Conservation (phyloP, 495 filamentous ascomycete genomes). For the Neurospora cerealis region DNA sequence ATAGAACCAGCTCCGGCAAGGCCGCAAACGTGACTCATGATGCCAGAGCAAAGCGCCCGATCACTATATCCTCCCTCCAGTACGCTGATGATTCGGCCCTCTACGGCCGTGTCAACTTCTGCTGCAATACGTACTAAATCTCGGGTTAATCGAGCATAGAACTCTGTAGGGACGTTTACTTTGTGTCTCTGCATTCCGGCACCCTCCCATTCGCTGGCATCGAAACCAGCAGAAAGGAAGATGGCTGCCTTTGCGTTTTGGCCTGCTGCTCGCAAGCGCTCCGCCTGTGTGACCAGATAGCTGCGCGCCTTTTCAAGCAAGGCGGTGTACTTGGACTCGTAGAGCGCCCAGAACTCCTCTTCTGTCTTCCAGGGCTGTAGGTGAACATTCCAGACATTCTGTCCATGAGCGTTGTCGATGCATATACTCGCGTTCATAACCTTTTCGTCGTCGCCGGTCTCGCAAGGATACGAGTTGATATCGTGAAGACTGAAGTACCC, state of each 20-base stretch:
- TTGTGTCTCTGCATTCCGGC: constrained; percentile 86
- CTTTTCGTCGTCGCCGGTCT: constrained; percentile 79
- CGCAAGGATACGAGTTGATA: constrained; percentile 95
- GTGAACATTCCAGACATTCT: constrained; percentile 95
- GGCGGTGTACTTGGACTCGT: constrained; percentile 61
- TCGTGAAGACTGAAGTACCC: constrained; percentile 96
- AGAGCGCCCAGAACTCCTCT: constrained; percentile 79
- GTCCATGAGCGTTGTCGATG: constrained; percentile 82
- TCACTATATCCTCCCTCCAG: constrained; percentile 95
- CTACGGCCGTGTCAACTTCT: constrained; percentile 65
- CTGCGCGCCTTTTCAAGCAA: constrained; percentile 70
- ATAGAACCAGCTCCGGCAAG: constrained; percentile 37
- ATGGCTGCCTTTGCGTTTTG: constrained; percentile 68
- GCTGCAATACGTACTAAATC: constrained; percentile 75
- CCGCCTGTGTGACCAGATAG: constrained; percentile 61
- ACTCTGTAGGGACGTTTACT: constrained; percentile 91
- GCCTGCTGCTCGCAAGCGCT: constrained; percentile 42
- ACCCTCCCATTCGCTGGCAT: constrained; percentile 92
- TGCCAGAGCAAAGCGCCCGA: constrained; percentile 74
- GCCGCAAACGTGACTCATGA: constrained; percentile 79
- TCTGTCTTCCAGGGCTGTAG: constrained; percentile 74
- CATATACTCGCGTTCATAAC: constrained; percentile 85
- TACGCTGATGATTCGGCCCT: constrained; percentile 82
- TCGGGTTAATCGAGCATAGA: constrained; percentile 81
- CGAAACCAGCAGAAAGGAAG: constrained; percentile 91